These are phyloP conservation scores for Aspergillus kassunensis DNA, from an alignment of 495 filamentous ascomycete genomes.

Conservation along the genomic window DNA sequence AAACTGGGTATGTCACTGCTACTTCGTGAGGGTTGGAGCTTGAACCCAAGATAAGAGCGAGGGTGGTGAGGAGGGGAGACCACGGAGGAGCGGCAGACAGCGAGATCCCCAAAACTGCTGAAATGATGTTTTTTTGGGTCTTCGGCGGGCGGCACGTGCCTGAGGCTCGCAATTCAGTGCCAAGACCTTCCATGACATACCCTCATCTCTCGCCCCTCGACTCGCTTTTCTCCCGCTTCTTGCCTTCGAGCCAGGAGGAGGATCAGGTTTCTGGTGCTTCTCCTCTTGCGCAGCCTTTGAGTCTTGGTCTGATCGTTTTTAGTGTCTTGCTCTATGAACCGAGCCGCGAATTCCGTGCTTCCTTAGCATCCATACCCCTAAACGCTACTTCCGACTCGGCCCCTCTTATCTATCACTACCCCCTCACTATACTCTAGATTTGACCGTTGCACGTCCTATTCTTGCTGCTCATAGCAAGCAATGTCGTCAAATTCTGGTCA, in stretches of 20 bases:
- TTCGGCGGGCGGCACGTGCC: slow-evolving; percentile 23
- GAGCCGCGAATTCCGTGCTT: background rate
- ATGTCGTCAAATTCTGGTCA: slow-evolving; percentile 51
- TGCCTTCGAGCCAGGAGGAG: slow-evolving; percentile 16
- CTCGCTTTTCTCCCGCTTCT: slow-evolving; percentile 3
- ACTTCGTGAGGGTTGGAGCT: too few species aligned
- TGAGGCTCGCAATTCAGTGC: slow-evolving; percentile 20
- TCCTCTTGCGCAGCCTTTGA: slow-evolving; percentile 15
- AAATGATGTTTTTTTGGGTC: slow-evolving; percentile 30
- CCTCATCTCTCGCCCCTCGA: slow-evolving; percentile 11
- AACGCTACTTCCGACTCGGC: background rate
- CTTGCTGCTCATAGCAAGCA: slow-evolving; percentile 16
- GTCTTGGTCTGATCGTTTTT: background rate
- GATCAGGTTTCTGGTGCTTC: slow-evolving; percentile 16
- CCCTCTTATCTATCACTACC: slow-evolving; percentile 2
- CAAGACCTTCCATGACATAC: slow-evolving; percentile 19
- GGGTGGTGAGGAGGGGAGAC: background rate
- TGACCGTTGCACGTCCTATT: background rate
- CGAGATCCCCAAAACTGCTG: slow-evolving; percentile 10
- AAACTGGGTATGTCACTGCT: too few species aligned
- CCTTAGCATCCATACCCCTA: background rate
- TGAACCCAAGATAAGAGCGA: background rate
- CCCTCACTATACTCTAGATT: slow-evolving; percentile 4
- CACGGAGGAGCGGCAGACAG: background rate
- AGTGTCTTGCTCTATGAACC: background rate